phyloP scores from a whole-genome alignment of 1,284 basidiomycete species.

The Earliella scabrosa region DNA sequence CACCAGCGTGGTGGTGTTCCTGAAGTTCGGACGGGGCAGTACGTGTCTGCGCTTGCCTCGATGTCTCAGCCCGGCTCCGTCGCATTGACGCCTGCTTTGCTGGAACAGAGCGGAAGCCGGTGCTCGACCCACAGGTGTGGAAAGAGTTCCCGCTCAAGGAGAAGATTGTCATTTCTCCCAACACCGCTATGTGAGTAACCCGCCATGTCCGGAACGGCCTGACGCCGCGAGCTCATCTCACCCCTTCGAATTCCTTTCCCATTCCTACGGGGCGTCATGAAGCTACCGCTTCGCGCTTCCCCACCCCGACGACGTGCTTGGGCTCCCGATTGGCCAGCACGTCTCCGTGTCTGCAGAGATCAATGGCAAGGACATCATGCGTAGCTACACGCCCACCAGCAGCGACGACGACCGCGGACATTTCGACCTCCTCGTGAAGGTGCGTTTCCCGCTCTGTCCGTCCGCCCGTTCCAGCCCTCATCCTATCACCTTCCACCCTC shows the following conservation, averaged over 20 bases:
- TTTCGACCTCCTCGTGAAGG: constrained; percentile 98
- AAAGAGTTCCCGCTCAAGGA: constrained; percentile 82
- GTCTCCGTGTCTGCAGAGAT: constrained; percentile 92
- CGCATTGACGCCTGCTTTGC: constrained; percentile 9
- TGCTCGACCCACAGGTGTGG: constrained; percentile 79
- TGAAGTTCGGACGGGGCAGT: constrained; percentile 47
- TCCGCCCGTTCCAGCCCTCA: background rate
- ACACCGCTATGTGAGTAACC: constrained; percentile 84
- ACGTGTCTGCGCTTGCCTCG: constrained; percentile 28
- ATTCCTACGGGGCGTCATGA: too few relatives aligned
- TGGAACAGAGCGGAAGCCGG: constrained; percentile 59
- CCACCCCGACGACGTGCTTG: constrained; percentile 74
- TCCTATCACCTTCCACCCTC: background rate
- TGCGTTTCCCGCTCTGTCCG: constrained; percentile 35
- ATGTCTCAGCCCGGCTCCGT: background rate
- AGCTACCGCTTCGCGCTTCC: constrained; percentile 94
- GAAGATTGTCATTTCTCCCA: constrained; percentile 90
- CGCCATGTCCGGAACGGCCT: background rate
- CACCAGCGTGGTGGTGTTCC: constrained; percentile 43
- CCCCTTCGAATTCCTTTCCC: background rate
- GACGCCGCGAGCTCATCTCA: background rate
- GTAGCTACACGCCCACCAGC: constrained; percentile 95
- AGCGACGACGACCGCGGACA: constrained; percentile 91
- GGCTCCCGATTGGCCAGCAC: constrained; percentile 96
- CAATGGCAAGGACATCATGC: constrained; percentile 86